These are phyloP conservation scores for Acanthamoeba castellanii DNA, from an alignment of 208 protist species.

Conservation along the genomic window DNA sequence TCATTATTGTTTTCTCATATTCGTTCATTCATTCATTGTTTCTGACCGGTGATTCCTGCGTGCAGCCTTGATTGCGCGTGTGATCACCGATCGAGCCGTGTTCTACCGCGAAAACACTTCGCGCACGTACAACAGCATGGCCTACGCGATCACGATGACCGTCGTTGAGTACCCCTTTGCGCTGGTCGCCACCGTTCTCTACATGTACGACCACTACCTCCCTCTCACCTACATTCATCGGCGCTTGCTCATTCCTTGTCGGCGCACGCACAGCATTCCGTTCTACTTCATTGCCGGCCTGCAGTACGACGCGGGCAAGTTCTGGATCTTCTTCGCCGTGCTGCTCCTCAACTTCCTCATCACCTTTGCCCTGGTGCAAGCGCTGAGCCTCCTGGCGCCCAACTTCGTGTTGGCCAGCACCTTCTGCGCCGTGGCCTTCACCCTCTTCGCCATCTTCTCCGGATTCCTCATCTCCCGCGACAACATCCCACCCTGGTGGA, in stretches of 20 bases:
- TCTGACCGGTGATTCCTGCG: too few species aligned
- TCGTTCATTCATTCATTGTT: too few species aligned
- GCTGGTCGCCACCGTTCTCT: background rate
- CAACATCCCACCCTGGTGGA: slow-evolving; percentile 10
- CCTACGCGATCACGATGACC: background rate
- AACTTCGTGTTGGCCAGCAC: background rate
- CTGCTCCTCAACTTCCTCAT: background rate
- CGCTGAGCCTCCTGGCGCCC: background rate
- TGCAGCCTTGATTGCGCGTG: background rate
- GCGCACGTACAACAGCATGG: background rate
- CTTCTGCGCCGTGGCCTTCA: background rate
- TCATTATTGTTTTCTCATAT: too few species aligned
- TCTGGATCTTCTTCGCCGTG: slow-evolving; percentile 43
- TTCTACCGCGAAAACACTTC: background rate
- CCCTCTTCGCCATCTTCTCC: background rate
- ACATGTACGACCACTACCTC: background rate
- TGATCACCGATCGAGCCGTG: background rate
- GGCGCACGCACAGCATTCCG: background rate
- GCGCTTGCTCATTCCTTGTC: background rate
- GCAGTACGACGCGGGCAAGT: slow-evolving; percentile 29
- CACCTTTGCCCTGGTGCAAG: background rate
- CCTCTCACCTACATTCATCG: too few species aligned
- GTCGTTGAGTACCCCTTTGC: background rate
- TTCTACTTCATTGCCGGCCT: slow-evolving; percentile 20
- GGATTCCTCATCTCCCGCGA: slow-evolving; percentile 47